Evolutionary conservation across 345 rosid genomes (phyloP).

Genomic region (Cardiospermum halicacabum): DNA sequence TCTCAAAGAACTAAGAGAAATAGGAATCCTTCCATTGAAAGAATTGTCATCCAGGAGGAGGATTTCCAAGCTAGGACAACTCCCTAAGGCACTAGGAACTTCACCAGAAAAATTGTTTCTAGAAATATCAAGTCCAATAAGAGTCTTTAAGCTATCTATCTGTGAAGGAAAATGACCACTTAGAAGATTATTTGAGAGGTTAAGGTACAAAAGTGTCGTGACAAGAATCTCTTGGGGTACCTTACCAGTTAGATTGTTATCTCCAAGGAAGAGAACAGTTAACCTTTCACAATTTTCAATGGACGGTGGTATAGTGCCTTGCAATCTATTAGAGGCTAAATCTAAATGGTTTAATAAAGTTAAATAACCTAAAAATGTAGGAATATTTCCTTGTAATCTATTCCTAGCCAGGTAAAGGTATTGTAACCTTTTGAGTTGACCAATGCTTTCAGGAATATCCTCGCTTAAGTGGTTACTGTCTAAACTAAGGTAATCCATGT

Average conservation of each 20-base stretch:
- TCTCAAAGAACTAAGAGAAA: conserved; percentile 13
- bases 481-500: not conserved
- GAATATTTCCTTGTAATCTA: conserved; percentile 10
- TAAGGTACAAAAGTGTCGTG: not conserved
- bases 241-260: conserved; percentile 12
- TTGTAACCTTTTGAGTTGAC: not conserved
- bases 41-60: conserved; percentile 1
- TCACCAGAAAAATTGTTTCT: conserved; percentile 7
- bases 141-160: not conserved
- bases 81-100: conserved; percentile 14
- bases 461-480: conserved; percentile 7
- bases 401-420: not conserved
- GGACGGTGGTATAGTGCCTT: conserved; percentile 18
- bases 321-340: not conserved
- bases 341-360: not conserved
- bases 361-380: not conserved
- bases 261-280: not conserved
- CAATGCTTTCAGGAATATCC: not conserved
- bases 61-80: not conserved
- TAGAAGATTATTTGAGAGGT: conserved; percentile 6
- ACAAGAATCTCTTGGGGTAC: conserved; percentile 8
- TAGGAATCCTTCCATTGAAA: conserved; percentile 13
- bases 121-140: not conserved
- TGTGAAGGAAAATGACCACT: conserved; percentile 10
- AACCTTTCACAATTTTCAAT: conserved; percentile 13